phyloP scores from a whole-genome alignment of 2,329 filamentous ascomycete genomes.

The Fusarium austroafricanum region DNA sequence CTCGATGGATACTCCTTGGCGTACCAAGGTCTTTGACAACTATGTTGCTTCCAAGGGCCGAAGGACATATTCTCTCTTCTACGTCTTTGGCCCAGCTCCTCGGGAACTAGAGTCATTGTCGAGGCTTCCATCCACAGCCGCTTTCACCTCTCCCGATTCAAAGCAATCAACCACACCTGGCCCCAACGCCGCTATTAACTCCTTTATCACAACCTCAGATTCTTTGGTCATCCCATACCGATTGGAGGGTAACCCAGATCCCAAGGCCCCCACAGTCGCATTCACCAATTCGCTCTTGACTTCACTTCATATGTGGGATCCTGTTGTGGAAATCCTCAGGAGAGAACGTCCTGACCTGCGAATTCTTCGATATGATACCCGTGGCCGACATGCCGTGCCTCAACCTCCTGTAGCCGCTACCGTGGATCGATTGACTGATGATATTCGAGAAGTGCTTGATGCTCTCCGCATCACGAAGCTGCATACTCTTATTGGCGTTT shows the following conservation, averaged over 20 bases:
- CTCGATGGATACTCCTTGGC: slow-evolving; percentile 71
- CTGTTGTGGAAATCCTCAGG: slow-evolving; percentile 72
- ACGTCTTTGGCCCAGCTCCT: slow-evolving; percentile 81
- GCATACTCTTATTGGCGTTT: slow-evolving; percentile 78
- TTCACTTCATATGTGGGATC: slow-evolving; percentile 83
- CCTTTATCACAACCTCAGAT: slow-evolving; percentile 76
- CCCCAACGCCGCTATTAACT: slow-evolving; percentile 68
- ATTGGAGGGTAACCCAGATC: slow-evolving; percentile 77
- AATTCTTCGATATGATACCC: slow-evolving; percentile 80
- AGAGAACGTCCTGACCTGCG: slow-evolving; percentile 72
- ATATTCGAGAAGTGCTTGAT: slow-evolving; percentile 74
- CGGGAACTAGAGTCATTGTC: slow-evolving; percentile 73
- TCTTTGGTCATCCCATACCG: slow-evolving; percentile 77
- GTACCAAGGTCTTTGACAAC: slow-evolving; percentile 67
- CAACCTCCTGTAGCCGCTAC: slow-evolving; percentile 64
- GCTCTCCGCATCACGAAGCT: slow-evolving; percentile 76
- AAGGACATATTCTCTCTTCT: slow-evolving; percentile 77
- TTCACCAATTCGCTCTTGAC: slow-evolving; percentile 86
- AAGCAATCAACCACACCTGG: slow-evolving; percentile 66
- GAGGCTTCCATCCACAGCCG: slow-evolving; percentile 57
- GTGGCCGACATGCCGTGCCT: slow-evolving; percentile 70
- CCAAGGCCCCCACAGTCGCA: slow-evolving; percentile 76
- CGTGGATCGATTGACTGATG: slow-evolving; percentile 74
- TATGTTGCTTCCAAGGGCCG: slow-evolving; percentile 68
- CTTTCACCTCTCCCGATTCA: slow-evolving; percentile 66